These are phyloP conservation scores for Aphanoascus verrucosus DNA, from an alignment of 2,329 filamentous ascomycete species.

Conservation along the genomic window DNA sequence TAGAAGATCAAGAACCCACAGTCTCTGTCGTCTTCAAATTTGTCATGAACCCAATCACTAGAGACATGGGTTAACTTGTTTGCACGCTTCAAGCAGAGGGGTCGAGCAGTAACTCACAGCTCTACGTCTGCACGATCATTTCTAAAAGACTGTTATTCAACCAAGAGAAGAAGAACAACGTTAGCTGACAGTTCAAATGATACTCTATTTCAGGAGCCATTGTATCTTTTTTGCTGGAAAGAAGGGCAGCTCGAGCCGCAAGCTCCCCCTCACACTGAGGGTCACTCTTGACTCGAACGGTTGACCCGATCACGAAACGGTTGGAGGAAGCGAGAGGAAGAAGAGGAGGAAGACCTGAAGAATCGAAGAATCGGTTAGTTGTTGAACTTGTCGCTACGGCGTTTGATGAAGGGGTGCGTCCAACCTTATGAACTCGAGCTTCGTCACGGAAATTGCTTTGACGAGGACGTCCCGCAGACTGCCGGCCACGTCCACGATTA, in stretches of 20 bases:
- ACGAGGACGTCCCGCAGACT: constrained; percentile 24
- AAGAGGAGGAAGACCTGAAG: constrained; percentile 38
- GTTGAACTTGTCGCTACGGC: constrained; percentile 6
- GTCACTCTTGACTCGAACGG: background rate
- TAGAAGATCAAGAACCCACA: constrained; percentile 27
- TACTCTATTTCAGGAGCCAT: constrained; percentile 15
- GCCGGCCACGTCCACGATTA: constrained; percentile 29
- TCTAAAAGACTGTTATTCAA: constrained; percentile 35
- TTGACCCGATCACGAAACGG: constrained; percentile 23
- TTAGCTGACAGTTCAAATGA: constrained; percentile 33
- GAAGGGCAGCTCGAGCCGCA: constrained; percentile 6
- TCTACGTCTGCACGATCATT: constrained; percentile 38
- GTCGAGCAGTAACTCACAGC: constrained; percentile 26
- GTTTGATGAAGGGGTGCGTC: constrained; percentile 10
- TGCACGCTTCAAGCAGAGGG: background rate
- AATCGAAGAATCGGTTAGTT: constrained; percentile 14
- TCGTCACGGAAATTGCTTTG: constrained; percentile 59
- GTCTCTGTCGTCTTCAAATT: constrained; percentile 63
- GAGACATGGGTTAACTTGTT: background rate
- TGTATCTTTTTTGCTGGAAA: constrained; percentile 19
- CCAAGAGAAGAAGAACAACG: constrained; percentile 27
- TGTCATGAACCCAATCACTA: constrained; percentile 91
- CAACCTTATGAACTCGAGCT: constrained; percentile 83
- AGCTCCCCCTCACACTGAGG: background rate
- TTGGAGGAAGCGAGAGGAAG: constrained; percentile 29